A percentile compares a stretch with the other conserved stretches of the same genome.
phyloP scores from a whole-genome alignment of 805 yeast genomes.

The Clavispora santaluciae region DNA sequence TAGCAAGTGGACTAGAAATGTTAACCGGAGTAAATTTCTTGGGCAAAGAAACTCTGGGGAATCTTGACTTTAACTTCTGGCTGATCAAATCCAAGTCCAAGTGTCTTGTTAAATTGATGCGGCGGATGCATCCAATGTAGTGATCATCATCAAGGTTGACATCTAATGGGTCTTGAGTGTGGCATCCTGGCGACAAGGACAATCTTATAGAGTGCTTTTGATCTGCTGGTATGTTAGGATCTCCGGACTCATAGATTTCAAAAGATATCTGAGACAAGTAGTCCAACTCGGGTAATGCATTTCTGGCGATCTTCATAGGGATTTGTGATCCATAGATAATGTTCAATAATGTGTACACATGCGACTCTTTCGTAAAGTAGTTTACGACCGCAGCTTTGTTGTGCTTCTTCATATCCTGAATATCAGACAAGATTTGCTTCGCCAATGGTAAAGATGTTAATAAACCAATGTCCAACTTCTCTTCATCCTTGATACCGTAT shows the following conservation, averaged over 20 bases:
- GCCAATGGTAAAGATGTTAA: slow-evolving; percentile 92
- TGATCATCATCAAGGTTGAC: slow-evolving; percentile 95
- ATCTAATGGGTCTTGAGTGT: slow-evolving; percentile 95
- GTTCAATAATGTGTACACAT: slow-evolving; percentile 88
- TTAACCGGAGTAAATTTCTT: slow-evolving; percentile 87
- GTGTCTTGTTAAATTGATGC: slow-evolving; percentile 85
- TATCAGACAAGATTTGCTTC: slow-evolving; percentile 76
- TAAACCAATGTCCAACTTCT: slow-evolving; percentile 92
- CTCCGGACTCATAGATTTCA: slow-evolving; percentile 83
- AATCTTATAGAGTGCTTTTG: slow-evolving; percentile 87
- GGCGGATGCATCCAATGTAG: slow-evolving; percentile 93
- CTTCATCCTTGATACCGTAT: slow-evolving; percentile 93
- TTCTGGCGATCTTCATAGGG: slow-evolving; percentile 93
- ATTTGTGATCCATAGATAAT: slow-evolving; percentile 87
- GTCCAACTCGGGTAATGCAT: slow-evolving; percentile 94
- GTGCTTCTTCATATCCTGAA: slow-evolving; percentile 70
- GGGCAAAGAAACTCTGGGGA: slow-evolving; percentile 84
- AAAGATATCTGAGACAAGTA: slow-evolving; percentile 91
- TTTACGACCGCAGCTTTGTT: slow-evolving; percentile 81
- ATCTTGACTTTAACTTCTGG: slow-evolving; percentile 74
- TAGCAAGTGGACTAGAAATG: slow-evolving; percentile 60
- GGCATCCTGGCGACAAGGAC: slow-evolving; percentile 96
- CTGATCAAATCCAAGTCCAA: slow-evolving; percentile 86
- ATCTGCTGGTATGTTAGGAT: slow-evolving; percentile 51
- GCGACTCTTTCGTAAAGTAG: slow-evolving; percentile 95